Evolutionary conservation across 2,329 filamentous ascomycete genomes (phyloP), one percentile per base, ranked within the genome.

Genomic region (Arthrinium puccinioides): DNA sequence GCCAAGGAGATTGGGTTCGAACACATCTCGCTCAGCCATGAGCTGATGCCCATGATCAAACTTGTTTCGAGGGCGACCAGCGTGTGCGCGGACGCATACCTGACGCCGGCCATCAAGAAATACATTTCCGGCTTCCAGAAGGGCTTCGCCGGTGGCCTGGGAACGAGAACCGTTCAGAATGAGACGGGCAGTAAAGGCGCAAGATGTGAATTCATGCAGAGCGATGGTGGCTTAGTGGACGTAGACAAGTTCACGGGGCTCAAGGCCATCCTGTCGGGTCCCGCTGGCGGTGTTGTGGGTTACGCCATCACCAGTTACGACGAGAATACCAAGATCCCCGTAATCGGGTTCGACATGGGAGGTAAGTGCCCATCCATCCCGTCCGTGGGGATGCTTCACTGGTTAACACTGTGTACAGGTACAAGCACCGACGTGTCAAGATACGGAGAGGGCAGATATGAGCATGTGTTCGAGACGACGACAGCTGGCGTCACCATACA

Each of bases 141-240:
- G 20, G 87, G 87, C 1, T 95, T 96, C 47, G 74, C 79, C 40
- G 87, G 88, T 9, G 85, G 86, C 0, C 65, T 96, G 1, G 87
- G 87, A 3, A 81, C 78, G 0, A 76, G 82, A 49, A 87, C 80
- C 42, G 82, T 92, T 5, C 79, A 82, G 57, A 66, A 76, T 13
- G 74, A 82, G 42, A 60, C 66, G 20, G 83, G 81, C 0, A 60
- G 67, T 5, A 83, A 74, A 49, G 84, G 83, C 4, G 85, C 87
- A 4, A 71, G 89, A 44, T 96, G 89, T 62, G 88, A 96, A 57
- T 95, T 96, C 49, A 95, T 95, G 88, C 87, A 95, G 58, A 88
- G 83, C 9, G 86, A 94, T 45, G 87, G 86, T 16, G 78, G 79
- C 0, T 57, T 82, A 2, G 76, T 82, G 0, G 84, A 88, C 45